phyloP scores from a whole-genome alignment of 768 basidiomycete species.

The Phylloporus sp. region DNA sequence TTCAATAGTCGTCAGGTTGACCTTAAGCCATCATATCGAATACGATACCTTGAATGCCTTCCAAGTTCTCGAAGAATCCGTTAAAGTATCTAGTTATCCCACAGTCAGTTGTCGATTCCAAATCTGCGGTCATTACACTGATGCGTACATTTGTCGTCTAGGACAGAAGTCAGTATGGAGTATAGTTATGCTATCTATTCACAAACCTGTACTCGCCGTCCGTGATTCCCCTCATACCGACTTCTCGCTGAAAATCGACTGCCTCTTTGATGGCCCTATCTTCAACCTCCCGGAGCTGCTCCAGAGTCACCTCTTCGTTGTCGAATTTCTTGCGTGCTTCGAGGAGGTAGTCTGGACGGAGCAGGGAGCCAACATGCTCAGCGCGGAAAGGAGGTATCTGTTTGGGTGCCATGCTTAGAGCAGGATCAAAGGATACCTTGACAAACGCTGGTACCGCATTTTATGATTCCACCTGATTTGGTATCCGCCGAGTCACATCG shows the following conservation, averaged over 20 bases:
- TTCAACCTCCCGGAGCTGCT: slow-evolving; percentile 35
- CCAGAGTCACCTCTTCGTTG: slow-evolving; percentile 28
- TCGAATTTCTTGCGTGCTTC: slow-evolving; percentile 35
- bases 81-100: slow-evolving; percentile 25
- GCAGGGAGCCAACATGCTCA: slow-evolving; percentile 44
- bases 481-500: no score
- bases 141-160: slow-evolving; percentile 26
- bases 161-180: neutral
- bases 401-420: slow-evolving; percentile 15
- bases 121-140: neutral
- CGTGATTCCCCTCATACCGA: slow-evolving; percentile 40
- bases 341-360: slow-evolving; percentile 39
- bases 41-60: slow-evolving; percentile 23
- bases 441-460: no score
- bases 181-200: slow-evolving; percentile 10
- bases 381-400: slow-evolving; percentile 41
- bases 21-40: neutral
- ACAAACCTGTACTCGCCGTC: slow-evolving; percentile 40
- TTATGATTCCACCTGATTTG: no score
- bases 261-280: slow-evolving; percentile 36
- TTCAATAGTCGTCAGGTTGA: no score
- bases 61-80: slow-evolving; percentile 25
- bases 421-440: no score
- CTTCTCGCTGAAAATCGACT: slow-evolving; percentile 36
- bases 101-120: neutral